These are phyloP conservation scores for Ceratobasidium papillatum DNA, from an alignment of 1,284 basidiomycete genomes.

Conservation along the genomic window DNA sequence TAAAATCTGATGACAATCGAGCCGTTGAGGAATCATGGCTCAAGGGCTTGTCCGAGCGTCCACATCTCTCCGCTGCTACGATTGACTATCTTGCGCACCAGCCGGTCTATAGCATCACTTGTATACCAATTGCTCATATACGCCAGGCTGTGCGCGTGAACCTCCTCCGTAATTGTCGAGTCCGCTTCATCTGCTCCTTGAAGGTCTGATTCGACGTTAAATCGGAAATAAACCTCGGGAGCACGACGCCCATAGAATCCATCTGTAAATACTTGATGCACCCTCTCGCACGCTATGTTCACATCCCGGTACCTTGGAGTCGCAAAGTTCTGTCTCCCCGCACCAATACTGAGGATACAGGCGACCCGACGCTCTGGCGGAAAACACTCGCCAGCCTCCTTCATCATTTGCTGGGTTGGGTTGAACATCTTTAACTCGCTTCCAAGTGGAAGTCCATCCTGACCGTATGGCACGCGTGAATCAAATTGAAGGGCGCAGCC, in stretches of 20 bases:
- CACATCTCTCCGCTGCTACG: too few species aligned
- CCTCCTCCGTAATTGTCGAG: not conserved
- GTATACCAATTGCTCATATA: not conserved
- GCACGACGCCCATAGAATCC: not conserved
- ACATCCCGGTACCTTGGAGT: not conserved
- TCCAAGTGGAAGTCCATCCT: not conserved
- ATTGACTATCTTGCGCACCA: too few species aligned
- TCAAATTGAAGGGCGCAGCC: not conserved
- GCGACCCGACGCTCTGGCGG: not conserved
- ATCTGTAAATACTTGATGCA: not conserved
- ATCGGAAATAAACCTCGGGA: not conserved
- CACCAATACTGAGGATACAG: conserved; percentile 2
- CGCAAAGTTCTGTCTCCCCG: not conserved
- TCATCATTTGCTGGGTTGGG: not conserved
- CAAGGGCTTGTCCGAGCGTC: too few species aligned
- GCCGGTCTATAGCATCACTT: not conserved
- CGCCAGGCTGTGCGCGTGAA: not conserved
- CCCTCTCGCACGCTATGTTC: not conserved
- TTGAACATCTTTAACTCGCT: not conserved
- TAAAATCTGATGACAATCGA: too few species aligned
- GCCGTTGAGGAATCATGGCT: too few species aligned
- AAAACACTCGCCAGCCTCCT: not conserved
- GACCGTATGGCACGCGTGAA: not conserved
- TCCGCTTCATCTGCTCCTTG: too few species aligned
- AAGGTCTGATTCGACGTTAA: conserved; percentile 10